These are phyloP conservation scores for Neurospora sp. DNA, from an alignment of 495 filamentous ascomycete genomes.

Conservation along the genomic window DNA sequence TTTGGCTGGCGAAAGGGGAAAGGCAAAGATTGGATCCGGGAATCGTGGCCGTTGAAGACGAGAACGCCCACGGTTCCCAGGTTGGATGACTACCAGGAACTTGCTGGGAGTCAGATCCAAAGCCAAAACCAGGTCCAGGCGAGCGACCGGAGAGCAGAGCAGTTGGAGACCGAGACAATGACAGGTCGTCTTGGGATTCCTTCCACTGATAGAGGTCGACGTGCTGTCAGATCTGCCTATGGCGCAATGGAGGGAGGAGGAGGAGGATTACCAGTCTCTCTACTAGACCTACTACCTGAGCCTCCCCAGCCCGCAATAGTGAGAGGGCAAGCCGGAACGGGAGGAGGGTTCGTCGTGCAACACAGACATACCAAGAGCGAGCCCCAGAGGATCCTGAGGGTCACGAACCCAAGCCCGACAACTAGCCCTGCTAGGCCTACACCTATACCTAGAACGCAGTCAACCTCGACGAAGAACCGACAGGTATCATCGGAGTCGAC, in stretches of 20 bases:
- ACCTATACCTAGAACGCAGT: slow-evolving; percentile 8
- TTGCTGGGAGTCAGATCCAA: neutral
- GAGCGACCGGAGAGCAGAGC: neutral
- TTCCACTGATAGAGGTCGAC: neutral
- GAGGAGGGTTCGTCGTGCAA: neutral
- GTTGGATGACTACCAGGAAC: slow-evolving; percentile 1
- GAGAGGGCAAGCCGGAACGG: neutral
- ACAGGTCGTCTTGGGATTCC: neutral
- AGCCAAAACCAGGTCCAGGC: neutral
- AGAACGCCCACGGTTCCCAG: slow-evolving; percentile 13
- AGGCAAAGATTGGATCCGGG: neutral
- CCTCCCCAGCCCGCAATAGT: neutral
- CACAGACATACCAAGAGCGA: slow-evolving; percentile 1
- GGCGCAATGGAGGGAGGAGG: neutral
- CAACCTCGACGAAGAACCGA: slow-evolving; percentile 8
- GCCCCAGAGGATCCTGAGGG: neutral
- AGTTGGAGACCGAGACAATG: neutral
- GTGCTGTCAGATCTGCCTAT: neutral
- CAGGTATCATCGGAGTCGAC: slow-evolving; percentile 30
- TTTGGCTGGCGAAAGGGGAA: neutral
- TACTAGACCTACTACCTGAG: neutral
- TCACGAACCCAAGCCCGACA: neutral
- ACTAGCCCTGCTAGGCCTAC: slow-evolving; percentile 7
- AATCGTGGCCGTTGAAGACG: slow-evolving; percentile 13
- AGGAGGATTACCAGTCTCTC: neutral